These are phyloP conservation scores for Amylostereum areolatum DNA, from an alignment of 1,284 basidiomycete genomes.

Conservation along the genomic window DNA sequence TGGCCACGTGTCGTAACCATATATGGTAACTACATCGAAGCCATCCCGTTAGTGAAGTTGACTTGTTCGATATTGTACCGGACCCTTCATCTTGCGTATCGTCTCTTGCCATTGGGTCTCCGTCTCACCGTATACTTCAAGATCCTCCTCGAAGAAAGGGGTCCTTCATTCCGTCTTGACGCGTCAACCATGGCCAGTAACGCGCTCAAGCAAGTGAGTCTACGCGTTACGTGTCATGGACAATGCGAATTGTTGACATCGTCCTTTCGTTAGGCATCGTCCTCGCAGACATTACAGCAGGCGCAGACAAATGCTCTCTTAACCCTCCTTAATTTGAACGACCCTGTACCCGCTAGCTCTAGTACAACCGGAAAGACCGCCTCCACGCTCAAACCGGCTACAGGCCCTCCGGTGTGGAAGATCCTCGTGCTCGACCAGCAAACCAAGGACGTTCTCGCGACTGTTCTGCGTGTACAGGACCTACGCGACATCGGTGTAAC, in stretches of 20 bases:
- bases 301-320: conserved; percentile 74
- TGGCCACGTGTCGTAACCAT: too few species aligned
- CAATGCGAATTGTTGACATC: not conserved
- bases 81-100: too few species aligned
- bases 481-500: conserved; percentile 95
- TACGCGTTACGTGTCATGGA: not conserved
- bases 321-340: conserved; percentile 35
- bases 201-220: conserved; percentile 46
- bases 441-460: conserved; percentile 95
- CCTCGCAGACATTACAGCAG: conserved; percentile 59
- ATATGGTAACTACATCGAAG: too few species aligned
- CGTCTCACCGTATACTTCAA: too few species aligned
- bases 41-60: too few species aligned
- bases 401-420: conserved; percentile 92
- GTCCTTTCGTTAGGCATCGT: conserved; percentile 11
- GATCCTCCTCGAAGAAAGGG: too few species aligned
- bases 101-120: too few species aligned
- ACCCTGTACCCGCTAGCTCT: conserved; percentile 17
- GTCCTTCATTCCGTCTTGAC: not conserved
- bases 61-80: too few species aligned
- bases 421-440: conserved; percentile 92
- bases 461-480: conserved; percentile 93
- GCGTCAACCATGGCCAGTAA: conserved; percentile 45
- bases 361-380: conserved; percentile 31
- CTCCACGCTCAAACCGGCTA: conserved; percentile 37